Evolutionary conservation across 371 early-diverging fungal genomes (phyloP).

Genomic region (Funneliformis caledonium): DNA sequence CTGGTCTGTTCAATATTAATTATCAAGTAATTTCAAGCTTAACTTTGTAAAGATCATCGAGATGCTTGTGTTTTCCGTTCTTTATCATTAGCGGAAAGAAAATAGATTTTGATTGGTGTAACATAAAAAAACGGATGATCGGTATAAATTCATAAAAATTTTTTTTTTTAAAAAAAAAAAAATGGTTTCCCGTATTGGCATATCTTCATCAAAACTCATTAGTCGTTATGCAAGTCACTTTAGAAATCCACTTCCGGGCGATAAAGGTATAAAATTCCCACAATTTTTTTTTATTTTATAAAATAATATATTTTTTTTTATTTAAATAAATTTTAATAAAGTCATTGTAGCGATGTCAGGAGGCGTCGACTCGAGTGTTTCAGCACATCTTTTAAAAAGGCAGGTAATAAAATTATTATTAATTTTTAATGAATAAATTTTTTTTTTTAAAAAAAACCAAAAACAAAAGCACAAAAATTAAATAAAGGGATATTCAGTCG

Average conservation of each 20-base stretch:
- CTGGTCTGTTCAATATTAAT: too few relatives aligned
- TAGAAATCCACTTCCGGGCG: neutral
- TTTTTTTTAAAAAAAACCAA: neutral
- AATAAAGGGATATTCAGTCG: conserved; percentile 65
- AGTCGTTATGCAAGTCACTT: neutral
- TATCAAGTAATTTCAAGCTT: too few relatives aligned
- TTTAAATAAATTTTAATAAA: neutral
- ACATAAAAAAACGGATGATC: too few relatives aligned
- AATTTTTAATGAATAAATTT: neutral
- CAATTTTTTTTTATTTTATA: too few relatives aligned
- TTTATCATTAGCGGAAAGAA: too few relatives aligned
- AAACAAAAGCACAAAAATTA: neutral
- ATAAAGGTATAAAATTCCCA: neutral
- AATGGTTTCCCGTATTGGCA: neutral
- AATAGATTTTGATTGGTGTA: too few relatives aligned
- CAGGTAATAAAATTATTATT: conserved; percentile 44
- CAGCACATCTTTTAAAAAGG: conserved; percentile 71
- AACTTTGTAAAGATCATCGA: too few relatives aligned
- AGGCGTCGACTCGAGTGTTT: conserved; percentile 92
- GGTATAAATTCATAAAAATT: too few relatives aligned
- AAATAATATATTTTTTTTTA: neutral
- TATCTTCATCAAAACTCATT: neutral
- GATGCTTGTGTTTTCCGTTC: too few relatives aligned
- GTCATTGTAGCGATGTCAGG: conserved; percentile 71
- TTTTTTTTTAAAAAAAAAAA: too few relatives aligned